A percentile compares a stretch with the other conserved stretches of the same genome.
These are phyloP conservation scores for Tricholoma sp. DNA, from an alignment of 768 basidiomycete species.

Conservation along the genomic window DNA sequence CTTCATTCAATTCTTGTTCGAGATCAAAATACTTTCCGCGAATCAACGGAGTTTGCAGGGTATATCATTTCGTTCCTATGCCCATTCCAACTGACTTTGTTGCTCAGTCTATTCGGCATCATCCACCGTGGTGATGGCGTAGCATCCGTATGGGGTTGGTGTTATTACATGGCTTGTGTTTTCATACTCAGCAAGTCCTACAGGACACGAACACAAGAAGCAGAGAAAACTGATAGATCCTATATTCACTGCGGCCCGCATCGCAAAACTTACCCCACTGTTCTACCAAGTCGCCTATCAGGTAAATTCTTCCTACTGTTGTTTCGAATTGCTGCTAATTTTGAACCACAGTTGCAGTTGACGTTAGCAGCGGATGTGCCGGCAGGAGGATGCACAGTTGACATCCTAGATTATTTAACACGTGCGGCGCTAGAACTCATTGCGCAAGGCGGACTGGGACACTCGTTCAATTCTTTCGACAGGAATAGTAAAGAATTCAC, in stretches of 20 bases:
- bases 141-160: slow-evolving; percentile 19
- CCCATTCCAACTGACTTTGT: background rate
- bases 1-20: slow-evolving; percentile 19
- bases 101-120: slow-evolving; percentile 19
- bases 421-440: slow-evolving; percentile 14
- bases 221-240: slow-evolving; percentile 21
- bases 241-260: slow-evolving; percentile 16
- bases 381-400: slow-evolving; percentile 3
- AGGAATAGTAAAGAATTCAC: slow-evolving; percentile 11
- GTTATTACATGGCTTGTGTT: background rate
- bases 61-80: background rate
- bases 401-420: slow-evolving; percentile 12
- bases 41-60: slow-evolving; percentile 22
- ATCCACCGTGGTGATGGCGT: slow-evolving; percentile 20
- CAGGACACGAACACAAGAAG: slow-evolving; percentile 21
- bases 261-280: slow-evolving; percentile 19
- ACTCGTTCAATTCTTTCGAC: slow-evolving; percentile 16
- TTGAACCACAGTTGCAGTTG: slow-evolving; percentile 4
- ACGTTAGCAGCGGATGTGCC: slow-evolving; percentile 4
- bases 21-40: slow-evolving; percentile 16
- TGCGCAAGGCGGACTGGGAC: slow-evolving; percentile 12
- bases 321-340: background rate
- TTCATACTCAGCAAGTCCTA: background rate
- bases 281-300: slow-evolving; percentile 19
- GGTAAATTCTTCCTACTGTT: slow-evolving; percentile 3